A percentile compares a stretch with the other conserved stretches of the same genome.
phyloP scores from a whole-genome alignment of 306 rosid genomes.

The Malus sylvestris region DNA sequence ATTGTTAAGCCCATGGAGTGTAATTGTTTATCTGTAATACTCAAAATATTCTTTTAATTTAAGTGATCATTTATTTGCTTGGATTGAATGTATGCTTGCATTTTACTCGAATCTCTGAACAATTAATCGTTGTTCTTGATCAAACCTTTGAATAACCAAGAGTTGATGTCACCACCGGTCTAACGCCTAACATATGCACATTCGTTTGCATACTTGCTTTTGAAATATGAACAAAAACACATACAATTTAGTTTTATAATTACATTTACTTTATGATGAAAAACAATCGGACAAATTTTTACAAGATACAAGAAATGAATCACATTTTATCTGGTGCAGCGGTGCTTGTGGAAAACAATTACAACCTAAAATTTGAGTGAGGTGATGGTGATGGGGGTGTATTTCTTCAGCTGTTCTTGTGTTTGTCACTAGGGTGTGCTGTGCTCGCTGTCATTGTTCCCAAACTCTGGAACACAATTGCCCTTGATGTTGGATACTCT shows the following conservation, averaged over 20 bases:
- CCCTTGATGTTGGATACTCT: constrained; percentile 10
- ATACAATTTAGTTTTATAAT: neutral
- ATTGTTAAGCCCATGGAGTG: constrained; percentile 5
- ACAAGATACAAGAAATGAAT: neutral
- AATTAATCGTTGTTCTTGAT: neutral
- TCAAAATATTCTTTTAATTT: neutral
- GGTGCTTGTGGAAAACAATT: neutral
- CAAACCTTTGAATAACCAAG: neutral
- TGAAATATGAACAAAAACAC: neutral
- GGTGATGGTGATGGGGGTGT: neutral
- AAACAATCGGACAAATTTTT: neutral
- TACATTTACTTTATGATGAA: neutral
- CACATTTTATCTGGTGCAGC: neutral
- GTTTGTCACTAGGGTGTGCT: neutral
- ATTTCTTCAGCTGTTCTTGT: constrained; percentile 7
- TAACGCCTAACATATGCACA: too few species aligned
- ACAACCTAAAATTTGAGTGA: neutral
- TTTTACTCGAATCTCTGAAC: neutral
- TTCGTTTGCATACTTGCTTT: neutral
- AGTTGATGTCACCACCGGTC: neutral
- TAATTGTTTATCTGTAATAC: constrained; percentile 25
- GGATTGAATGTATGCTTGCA: neutral
- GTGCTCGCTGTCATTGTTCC: neutral
- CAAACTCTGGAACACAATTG: constrained; percentile 13
- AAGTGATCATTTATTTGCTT: neutral